Evolutionary conservation across 305 asterid species (phyloP), one percentile per base, ranked within the genome.

Genomic region (Petunia hybrid): DNA sequence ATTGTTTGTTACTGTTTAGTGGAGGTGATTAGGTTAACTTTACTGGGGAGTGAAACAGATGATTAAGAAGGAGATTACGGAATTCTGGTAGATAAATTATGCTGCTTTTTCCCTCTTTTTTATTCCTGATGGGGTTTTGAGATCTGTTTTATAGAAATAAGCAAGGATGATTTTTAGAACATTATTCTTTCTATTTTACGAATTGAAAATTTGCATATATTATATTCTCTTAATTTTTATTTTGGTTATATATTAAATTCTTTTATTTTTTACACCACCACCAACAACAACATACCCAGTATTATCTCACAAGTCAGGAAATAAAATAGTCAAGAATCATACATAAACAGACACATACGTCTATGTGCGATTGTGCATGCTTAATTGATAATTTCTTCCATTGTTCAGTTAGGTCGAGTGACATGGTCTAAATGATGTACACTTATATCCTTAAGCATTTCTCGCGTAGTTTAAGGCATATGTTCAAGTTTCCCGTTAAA

Each of bases 171-270:
- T 35, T 48, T 12, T 71, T 48, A 48, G 62, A 71, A 48, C 35
- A 48, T 12, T 48, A 48, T 35, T 71, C 41, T 6, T 35, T 46
- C 61, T 48, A 48, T 46, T 48, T 10, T 48, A 46, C 12, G 62
- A 48, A 73, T 73, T 73, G 13, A 56, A 6, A 73, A 73, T 73
- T 4, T 73, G 78, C 78, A 46, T 9, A 48, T 12, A 35, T 73
- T 73, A 12, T 10, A 39, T 42, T 68, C 78, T 62, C 35, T 73
- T 48, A 22, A 22, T 70, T 45, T 40, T 22, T 70, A 45, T 22
- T 22, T 22, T 22, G 31, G 31, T 22, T 22, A 22, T 22, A 22
- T 22, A 22, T 22, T 22, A 22, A 22, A 22, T 22, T 22, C 31
- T 22, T 22, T 22, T 22, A 22, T 22, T 22, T 22, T 22, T 22